A percentile compares a stretch with the other conserved stretches of the same genome.
Conservation (phyloP, 148 eudicot species). For the Vaccinium darrowii region DNA sequence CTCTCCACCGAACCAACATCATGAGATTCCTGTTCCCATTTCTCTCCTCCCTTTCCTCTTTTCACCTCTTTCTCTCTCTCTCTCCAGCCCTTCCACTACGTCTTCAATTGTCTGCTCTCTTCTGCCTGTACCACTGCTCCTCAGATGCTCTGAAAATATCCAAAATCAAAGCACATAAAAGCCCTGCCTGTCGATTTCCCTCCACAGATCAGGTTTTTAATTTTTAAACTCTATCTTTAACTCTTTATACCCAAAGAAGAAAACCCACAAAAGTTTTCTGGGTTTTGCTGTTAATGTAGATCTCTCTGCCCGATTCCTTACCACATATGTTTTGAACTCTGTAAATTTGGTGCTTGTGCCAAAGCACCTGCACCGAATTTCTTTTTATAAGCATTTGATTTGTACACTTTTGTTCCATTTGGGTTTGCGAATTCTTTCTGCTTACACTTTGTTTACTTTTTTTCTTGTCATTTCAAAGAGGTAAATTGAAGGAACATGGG, state of each 20-base stretch:
- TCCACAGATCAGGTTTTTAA: neutral
- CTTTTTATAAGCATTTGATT: neutral
- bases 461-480: conserved; percentile 3
- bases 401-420: neutral
- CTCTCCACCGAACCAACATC: conserved; percentile 18
- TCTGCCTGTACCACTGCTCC: neutral
- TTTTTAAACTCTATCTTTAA: neutral
- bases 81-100: neutral
- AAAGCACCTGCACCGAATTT: too few relatives aligned
- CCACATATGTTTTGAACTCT: too few relatives aligned
- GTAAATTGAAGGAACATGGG: conserved; percentile 44
- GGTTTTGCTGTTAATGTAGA: neutral
- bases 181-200: neutral
- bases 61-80: neutral
- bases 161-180: neutral
- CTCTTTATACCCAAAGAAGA: neutral
- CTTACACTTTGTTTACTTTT: neutral
- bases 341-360: too few relatives aligned
- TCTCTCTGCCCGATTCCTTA: neutral
- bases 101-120: neutral
- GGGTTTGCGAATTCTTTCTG: neutral
- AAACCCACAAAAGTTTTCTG: neutral
- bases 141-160: neutral
- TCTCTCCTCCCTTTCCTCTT: neutral
- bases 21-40: conserved; percentile 24